Evolutionary conservation across 139 green algal species (phyloP).

Genomic region (Asterochloris sp.): DNA sequence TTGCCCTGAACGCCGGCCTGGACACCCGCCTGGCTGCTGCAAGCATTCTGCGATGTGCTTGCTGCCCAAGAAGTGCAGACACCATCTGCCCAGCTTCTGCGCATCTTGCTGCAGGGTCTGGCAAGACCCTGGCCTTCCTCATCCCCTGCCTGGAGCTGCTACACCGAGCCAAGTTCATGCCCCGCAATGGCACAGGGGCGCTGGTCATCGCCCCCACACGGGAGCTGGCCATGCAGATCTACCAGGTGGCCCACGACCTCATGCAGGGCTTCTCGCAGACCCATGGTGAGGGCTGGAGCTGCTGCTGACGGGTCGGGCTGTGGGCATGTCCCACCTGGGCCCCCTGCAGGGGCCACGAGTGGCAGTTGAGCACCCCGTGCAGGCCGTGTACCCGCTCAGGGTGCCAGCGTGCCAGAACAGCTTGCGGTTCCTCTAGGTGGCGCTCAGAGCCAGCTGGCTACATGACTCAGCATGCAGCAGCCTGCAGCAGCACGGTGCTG

Average conservation of each 20-base stretch:
- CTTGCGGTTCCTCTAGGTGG: too few relatives aligned
- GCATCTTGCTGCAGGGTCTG: constrained; percentile 62
- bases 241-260: constrained; percentile 89
- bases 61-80: too few relatives aligned
- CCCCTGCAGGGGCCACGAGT: too few relatives aligned
- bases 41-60: background rate
- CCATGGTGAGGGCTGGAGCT: constrained; percentile 48
- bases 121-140: constrained; percentile 98
- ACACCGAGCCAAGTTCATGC: constrained; percentile 90
- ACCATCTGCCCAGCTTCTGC: too few relatives aligned
- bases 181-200: constrained; percentile 89
- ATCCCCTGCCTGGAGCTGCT: constrained; percentile 92
- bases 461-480: too few relatives aligned
- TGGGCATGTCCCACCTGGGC: too few relatives aligned
- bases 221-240: constrained; percentile 97
- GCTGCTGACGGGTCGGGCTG: background rate
- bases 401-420: too few relatives aligned
- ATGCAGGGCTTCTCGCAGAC: constrained; percentile 92
- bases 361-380: too few relatives aligned
- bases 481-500: too few relatives aligned
- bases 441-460: too few relatives aligned
- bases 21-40: background rate
- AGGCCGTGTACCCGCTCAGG: too few relatives aligned
- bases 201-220: constrained; percentile 93
- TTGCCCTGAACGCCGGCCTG: background rate